A percentile compares a stretch with the other conserved stretches of the same genome.
These are phyloP conservation scores for Zoysia japonica DNA, from an alignment of 176 grass and related monocot species.

Conservation along the genomic window DNA sequence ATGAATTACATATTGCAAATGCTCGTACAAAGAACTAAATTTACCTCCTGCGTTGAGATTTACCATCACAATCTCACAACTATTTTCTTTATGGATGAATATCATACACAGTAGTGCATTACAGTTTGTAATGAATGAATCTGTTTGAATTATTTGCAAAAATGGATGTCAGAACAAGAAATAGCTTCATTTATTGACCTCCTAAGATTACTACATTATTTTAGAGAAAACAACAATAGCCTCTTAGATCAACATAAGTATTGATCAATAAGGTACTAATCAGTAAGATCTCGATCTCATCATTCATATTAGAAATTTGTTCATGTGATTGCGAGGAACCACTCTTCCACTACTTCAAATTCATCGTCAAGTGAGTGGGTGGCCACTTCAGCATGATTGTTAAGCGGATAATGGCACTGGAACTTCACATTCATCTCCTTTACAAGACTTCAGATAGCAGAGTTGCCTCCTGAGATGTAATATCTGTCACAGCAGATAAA, in stretches of 20 bases:
- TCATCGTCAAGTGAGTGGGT: neutral
- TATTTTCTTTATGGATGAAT: neutral
- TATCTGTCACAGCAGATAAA: slow-evolving; percentile 52
- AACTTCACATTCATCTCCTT: slow-evolving; percentile 49
- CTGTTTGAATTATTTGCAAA: neutral
- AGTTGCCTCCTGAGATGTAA: slow-evolving; percentile 71
- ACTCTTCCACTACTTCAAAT: neutral
- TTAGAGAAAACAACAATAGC: neutral
- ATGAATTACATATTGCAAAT: neutral
- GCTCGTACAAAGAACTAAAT: neutral
- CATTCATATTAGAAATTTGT: neutral
- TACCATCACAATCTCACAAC: neutral
- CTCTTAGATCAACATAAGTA: neutral
- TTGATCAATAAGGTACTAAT: neutral
- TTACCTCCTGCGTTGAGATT: slow-evolving; percentile 15
- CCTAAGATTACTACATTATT: neutral
- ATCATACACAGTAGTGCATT: neutral
- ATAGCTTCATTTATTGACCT: neutral
- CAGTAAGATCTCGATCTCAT: neutral
- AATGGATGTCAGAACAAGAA: neutral
- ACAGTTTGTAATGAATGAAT: neutral
- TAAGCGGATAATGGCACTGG: slow-evolving; percentile 23
- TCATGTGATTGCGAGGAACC: neutral
- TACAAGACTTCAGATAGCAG: slow-evolving; percentile 47
- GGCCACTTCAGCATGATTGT: neutral